A percentile compares a stretch with the other conserved stretches of the same genome.
phyloP scores from a whole-genome alignment of 2,329 filamentous ascomycete genomes.

The Colletotrichum liaoningense region DNA sequence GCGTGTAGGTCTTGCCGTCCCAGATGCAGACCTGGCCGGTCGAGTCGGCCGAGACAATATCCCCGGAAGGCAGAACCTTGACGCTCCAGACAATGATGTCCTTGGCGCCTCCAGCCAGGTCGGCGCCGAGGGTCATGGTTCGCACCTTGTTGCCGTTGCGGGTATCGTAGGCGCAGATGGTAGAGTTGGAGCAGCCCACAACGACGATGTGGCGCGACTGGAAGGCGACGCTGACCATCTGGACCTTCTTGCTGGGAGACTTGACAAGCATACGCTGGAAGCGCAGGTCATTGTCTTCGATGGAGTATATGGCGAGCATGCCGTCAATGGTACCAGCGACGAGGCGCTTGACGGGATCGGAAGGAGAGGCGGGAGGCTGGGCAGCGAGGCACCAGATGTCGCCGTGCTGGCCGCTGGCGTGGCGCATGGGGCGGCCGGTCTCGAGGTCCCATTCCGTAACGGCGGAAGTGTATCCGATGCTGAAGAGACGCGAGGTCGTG shows the following conservation, averaged over 20 bases:
- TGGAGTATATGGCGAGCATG: conserved; percentile 86
- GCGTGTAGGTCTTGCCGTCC: conserved; percentile 91
- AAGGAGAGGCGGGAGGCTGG: conserved; percentile 68
- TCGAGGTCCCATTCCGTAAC: conserved; percentile 96
- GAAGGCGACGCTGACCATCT: conserved; percentile 92
- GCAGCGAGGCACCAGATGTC: conserved; percentile 97
- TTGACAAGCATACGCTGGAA: conserved; percentile 82
- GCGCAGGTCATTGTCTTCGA: conserved; percentile 83
- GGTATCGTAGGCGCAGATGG: conserved; percentile 91
- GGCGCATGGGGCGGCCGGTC: conserved; percentile 79
- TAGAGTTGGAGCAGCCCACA: conserved; percentile 95
- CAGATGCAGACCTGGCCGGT: conserved; percentile 94
- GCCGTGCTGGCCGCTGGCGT: conserved; percentile 91
- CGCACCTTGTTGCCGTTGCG: conserved; percentile 80
- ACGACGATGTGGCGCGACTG: conserved; percentile 85
- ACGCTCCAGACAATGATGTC: conserved; percentile 95
- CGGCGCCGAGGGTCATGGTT: conserved; percentile 87
- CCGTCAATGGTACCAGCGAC: conserved; percentile 93
- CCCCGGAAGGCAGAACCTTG: conserved; percentile 86
- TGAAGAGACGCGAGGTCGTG: conserved; percentile 83
- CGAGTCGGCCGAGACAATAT: conserved; percentile 95
- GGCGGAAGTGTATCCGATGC: conserved; percentile 91
- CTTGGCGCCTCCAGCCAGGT: conserved; percentile 80
- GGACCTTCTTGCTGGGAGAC: conserved; percentile 83
- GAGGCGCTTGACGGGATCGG: conserved; percentile 66